A percentile compares a stretch with the other conserved stretches of the same genome.
These are phyloP conservation scores for Eucalyptus pauciflora DNA, from an alignment of 345 rosid species.

Conservation along the genomic window DNA sequence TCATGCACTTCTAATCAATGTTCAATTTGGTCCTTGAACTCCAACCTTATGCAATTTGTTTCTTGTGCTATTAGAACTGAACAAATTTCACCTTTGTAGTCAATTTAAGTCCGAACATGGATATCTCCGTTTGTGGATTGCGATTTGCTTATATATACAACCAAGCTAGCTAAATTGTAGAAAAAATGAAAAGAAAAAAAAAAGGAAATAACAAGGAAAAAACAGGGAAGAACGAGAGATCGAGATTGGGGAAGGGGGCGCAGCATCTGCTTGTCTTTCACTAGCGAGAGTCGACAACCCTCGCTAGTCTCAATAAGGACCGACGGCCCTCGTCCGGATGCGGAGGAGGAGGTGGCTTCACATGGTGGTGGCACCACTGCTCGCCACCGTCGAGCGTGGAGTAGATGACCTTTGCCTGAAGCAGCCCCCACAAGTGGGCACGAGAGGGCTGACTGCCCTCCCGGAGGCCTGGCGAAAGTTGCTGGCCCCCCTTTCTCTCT, in stretches of 20 bases:
- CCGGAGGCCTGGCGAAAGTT: background rate
- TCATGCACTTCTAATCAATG: background rate
- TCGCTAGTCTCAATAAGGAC: background rate
- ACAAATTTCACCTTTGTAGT: background rate
- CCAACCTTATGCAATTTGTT: background rate
- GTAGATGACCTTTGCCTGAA: background rate
- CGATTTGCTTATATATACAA: background rate
- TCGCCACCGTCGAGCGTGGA: background rate
- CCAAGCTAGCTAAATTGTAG: background rate
- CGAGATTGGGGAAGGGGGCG: background rate
- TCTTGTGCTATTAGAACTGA: background rate
- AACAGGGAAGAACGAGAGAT: background rate
- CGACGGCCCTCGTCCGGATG: background rate
- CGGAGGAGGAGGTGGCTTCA: background rate
- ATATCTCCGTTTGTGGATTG: background rate
- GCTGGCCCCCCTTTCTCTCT: background rate
- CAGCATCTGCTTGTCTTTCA: no score
- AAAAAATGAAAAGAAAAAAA: background rate
- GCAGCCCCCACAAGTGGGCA: background rate
- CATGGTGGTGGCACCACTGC: background rate
- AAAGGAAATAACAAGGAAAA: background rate
- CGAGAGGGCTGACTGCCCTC: background rate
- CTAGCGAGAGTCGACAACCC: no score
- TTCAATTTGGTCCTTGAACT: background rate
- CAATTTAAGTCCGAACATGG: background rate